These are phyloP conservation scores for Fimicolochytrium jonesii DNA, from an alignment of 192 early-diverging fungal species.

Conservation along the genomic window DNA sequence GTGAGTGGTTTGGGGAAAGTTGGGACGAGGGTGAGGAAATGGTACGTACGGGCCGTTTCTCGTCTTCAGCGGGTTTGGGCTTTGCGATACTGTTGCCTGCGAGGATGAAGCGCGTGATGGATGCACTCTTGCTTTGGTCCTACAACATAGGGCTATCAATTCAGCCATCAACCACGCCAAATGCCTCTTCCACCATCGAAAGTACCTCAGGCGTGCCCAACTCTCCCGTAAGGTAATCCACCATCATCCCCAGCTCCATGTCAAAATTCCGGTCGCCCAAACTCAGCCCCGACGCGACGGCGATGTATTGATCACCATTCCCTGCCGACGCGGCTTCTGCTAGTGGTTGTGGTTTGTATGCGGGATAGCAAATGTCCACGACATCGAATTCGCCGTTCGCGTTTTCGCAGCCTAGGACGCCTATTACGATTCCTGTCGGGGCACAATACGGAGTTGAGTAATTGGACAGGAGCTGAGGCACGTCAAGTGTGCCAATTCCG, in stretches of 20 bases:
- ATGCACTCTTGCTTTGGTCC: constrained; percentile 52
- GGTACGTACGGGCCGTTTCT: constrained; percentile 28
- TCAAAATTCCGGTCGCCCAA: constrained; percentile 50
- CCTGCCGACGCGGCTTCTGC: too few relatives aligned
- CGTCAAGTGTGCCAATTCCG: too few relatives aligned
- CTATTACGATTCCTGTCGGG: constrained; percentile 64
- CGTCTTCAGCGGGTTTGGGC: constrained; percentile 26
- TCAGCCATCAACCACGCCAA: background rate
- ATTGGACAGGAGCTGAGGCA: background rate
- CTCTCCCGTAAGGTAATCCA: constrained; percentile 77
- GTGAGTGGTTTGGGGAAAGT: too few relatives aligned
- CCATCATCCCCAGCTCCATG: constrained; percentile 66
- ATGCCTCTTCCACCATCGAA: background rate
- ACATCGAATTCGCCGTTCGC: constrained; percentile 78
- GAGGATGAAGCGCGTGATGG: constrained; percentile 69
- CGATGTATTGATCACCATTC: background rate
- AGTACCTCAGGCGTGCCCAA: constrained; percentile 52
- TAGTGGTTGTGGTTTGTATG: constrained; percentile 46
- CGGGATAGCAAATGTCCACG: constrained; percentile 74
- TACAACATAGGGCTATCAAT: constrained; percentile 14
- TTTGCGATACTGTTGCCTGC: constrained; percentile 64
- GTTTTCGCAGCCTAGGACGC: constrained; percentile 75
- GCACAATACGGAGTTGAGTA: background rate
- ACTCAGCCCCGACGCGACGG: constrained; percentile 67
- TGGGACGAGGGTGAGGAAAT: background rate